phyloP scores from a whole-genome alignment of 2,329 filamentous ascomycete species.

The Basipetospora chlamydospora region DNA sequence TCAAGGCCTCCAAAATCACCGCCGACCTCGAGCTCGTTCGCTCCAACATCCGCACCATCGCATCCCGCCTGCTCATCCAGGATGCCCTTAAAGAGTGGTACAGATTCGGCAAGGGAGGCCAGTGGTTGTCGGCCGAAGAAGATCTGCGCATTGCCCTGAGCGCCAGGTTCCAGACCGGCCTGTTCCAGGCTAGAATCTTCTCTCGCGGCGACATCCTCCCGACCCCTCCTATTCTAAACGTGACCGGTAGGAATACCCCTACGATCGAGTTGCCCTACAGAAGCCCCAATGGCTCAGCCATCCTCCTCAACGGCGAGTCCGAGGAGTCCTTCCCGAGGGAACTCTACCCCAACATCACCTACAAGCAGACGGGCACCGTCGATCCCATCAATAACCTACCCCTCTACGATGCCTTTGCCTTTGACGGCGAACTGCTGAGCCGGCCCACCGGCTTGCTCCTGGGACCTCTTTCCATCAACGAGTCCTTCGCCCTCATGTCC shows the following conservation, averaged over 20 bases:
- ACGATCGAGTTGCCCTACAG: slow-evolving; percentile 48
- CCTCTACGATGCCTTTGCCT: slow-evolving; percentile 35
- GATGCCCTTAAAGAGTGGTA: slow-evolving; percentile 36
- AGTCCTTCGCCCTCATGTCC: slow-evolving; percentile 61
- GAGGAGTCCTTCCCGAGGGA: slow-evolving; percentile 55
- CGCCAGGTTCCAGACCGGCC: slow-evolving; percentile 37
- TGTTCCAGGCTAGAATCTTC: slow-evolving; percentile 62
- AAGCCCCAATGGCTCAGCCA: slow-evolving; percentile 38
- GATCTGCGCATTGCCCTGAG: slow-evolving; percentile 61
- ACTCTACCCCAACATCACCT: slow-evolving; percentile 70
- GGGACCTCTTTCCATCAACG: slow-evolving; percentile 61
- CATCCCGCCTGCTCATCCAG: slow-evolving; percentile 50
- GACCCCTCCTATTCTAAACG: slow-evolving; percentile 43
- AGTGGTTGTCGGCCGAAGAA: slow-evolving; percentile 42
- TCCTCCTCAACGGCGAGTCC: slow-evolving; percentile 53
- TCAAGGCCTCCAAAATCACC: slow-evolving; percentile 71
- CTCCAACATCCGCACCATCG: slow-evolving; percentile 56
- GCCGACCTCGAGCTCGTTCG: slow-evolving; percentile 68
- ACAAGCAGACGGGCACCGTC: slow-evolving; percentile 28
- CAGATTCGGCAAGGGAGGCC: slow-evolving; percentile 37
- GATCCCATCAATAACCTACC: slow-evolving; percentile 27
- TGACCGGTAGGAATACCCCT: slow-evolving; percentile 36
- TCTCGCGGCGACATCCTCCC: slow-evolving; percentile 50
- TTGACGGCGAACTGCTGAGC: slow-evolving; percentile 33
- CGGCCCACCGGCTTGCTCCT: slow-evolving; percentile 49